Percentiles rank a stretch among this genome's conserved stretches.
phyloP scores from a whole-genome alignment of 75 land plant species.

The Cryptomeria japonica region DNA sequence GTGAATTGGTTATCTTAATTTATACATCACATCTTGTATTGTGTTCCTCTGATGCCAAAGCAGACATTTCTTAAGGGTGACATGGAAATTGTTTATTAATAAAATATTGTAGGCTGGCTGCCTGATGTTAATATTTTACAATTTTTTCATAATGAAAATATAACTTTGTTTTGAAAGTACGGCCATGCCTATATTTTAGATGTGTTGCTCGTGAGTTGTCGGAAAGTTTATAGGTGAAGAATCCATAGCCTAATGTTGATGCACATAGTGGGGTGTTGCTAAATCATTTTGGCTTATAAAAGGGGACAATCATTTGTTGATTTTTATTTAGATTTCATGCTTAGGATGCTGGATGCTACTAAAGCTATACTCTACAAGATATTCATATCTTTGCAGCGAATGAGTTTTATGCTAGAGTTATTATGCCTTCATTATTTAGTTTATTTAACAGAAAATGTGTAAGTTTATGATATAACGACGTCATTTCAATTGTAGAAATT shows the following conservation, averaged over 20 bases:
- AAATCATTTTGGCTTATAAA: constrained; percentile 80
- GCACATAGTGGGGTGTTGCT: constrained; percentile 98
- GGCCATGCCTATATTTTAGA: neutral
- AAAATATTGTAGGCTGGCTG: neutral
- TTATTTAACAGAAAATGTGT: neutral
- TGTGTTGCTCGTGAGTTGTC: neutral
- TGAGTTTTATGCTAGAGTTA: neutral
- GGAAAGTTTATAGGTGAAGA: constrained; percentile 75
- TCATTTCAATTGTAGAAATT: neutral
- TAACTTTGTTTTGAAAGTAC: neutral
- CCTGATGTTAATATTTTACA: neutral
- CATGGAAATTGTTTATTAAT: neutral
- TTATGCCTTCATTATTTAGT: neutral
- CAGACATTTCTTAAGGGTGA: neutral
- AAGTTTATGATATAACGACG: neutral
- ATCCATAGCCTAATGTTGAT: constrained; percentile 99
- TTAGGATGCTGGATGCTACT: neutral
- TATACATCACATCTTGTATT: neutral
- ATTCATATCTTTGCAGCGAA: neutral
- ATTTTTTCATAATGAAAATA: neutral
- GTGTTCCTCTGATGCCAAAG: neutral
- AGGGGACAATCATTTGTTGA: constrained; percentile 38
- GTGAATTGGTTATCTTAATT: neutral
- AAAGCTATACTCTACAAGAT: neutral
- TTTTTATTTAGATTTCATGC: neutral